These are phyloP conservation scores for Cryptococcus wingfieldii DNA, from an alignment of 1,284 basidiomycete genomes.

Conservation along the genomic window DNA sequence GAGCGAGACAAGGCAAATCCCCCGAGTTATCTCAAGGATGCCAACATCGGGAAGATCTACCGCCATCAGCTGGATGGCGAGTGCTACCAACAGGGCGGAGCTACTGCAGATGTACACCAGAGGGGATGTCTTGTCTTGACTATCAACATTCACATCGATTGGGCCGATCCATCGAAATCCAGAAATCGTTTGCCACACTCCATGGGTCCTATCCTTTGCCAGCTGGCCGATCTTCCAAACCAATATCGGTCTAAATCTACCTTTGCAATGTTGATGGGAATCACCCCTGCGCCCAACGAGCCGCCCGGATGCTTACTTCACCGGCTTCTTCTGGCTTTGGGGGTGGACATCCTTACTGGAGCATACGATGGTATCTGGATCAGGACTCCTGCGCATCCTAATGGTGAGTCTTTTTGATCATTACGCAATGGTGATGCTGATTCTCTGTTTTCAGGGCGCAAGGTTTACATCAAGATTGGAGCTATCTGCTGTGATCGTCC, in stretches of 20 bases:
- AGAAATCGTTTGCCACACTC: background rate
- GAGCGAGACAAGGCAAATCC: background rate
- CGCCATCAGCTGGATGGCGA: background rate
- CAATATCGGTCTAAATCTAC: background rate
- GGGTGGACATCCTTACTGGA: background rate
- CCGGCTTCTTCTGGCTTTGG: background rate
- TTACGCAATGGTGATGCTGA: background rate
- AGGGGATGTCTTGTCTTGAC: background rate
- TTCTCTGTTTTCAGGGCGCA: background rate
- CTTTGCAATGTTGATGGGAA: background rate
- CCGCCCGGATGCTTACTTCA: background rate
- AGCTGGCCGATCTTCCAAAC: background rate
- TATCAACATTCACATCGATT: background rate
- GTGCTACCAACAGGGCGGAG: no score
- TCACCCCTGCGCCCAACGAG: constrained; percentile 1
- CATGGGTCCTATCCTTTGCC: background rate
- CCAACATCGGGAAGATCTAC: background rate
- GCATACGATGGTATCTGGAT: background rate
- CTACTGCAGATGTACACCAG: background rate
- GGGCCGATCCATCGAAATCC: background rate
- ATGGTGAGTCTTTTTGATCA: background rate
- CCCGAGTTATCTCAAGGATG: background rate
- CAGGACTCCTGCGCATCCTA: background rate
- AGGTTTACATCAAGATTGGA: background rate
- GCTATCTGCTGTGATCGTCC: background rate